Percentiles rank a stretch among this genome's conserved stretches.
These are phyloP conservation scores for Saccharomycopsis vini DNA, from an alignment of 805 yeast genomes.

Conservation along the genomic window DNA sequence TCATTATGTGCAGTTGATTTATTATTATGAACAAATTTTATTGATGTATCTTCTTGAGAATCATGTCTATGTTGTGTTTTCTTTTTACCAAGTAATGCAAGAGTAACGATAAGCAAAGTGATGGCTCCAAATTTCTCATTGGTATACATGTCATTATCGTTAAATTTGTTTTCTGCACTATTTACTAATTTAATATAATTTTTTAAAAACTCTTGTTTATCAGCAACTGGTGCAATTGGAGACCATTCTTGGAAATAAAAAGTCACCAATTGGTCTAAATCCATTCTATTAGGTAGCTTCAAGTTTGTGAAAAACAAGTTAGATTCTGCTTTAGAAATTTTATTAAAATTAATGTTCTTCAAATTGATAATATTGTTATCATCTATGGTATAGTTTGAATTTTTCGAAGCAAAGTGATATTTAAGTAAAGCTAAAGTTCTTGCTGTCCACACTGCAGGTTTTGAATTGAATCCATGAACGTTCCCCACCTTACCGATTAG, in stretches of 20 bases:
- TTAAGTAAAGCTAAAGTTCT: slow-evolving; percentile 63
- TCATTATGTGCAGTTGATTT: background rate
- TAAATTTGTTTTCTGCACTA: slow-evolving; percentile 36
- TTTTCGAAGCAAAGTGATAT: slow-evolving; percentile 31
- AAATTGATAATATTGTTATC: slow-evolving; percentile 27
- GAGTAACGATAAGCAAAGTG: slow-evolving; percentile 36
- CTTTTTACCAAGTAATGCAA: slow-evolving; percentile 31
- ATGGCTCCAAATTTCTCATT: slow-evolving; percentile 51
- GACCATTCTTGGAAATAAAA: slow-evolving; percentile 76
- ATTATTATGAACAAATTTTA: background rate
- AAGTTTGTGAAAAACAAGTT: slow-evolving; percentile 35
- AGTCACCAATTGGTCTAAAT: slow-evolving; percentile 59
- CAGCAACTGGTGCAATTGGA: slow-evolving; percentile 56
- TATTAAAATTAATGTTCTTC: slow-evolving; percentile 31
- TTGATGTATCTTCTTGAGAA: background rate
- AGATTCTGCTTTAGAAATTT: slow-evolving; percentile 34
- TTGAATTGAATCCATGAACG: slow-evolving; percentile 62
- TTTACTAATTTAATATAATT: slow-evolving; percentile 43
- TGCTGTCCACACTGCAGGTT: slow-evolving; percentile 63
- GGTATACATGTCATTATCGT: slow-evolving; percentile 33
- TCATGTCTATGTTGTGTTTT: slow-evolving; percentile 1
- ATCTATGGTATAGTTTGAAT: slow-evolving; percentile 21
- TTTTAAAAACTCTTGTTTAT: slow-evolving; percentile 56
- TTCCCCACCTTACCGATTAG: slow-evolving; percentile 60
- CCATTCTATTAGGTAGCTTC: slow-evolving; percentile 42